Evolutionary conservation across 176 grass and related monocot genomes (phyloP), one percentile per base, ranked within the genome.

Genomic region (Guadua angustifolia): DNA sequence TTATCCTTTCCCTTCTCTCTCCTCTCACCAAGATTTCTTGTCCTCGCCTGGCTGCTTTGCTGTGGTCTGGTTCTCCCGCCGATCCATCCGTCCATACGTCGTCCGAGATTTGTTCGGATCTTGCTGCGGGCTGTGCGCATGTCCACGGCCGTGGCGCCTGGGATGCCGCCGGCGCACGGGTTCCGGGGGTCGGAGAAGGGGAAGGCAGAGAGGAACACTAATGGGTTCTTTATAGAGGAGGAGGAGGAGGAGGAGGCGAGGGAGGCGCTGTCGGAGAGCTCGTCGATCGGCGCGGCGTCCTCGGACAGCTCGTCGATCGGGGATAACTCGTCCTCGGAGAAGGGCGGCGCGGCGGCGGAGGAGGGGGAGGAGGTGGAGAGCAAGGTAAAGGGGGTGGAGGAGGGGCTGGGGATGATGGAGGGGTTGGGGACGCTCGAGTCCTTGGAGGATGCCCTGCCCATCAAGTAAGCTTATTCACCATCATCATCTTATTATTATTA

Each of bases 261-360:
- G 52, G 86, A 19, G 79, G 83, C 21, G 83, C 15, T 58, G 26
- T 80, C 82, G 56, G 88, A 88, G 6, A 51, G 7, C 32, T 84
- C 80, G 62, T 90, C 89, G 18, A 90, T 87, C 69, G 89, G 89
- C 29, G 74, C 45, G 21, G 43, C 79, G 73, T 90, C 91, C 11
- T 93, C 88, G 7, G 88, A 88, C 13, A 86, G 82, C 88, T 93
- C 91, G 1, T 90, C 88, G 14, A 83, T 90, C 88, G 91, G 85
- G 52, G 85, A 88, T 19, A 78, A 85, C 70, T 79, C 88, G 5
- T 49, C 87, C 15, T 87, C 87, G 19, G 91, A 82, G n/a, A 79
- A 90, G 82, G 61, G 26, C 61, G 26, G 24, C 11, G 86, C 1
- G 17, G 18, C 6, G 24, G 33, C 15, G 36, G 83, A 17, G 46